phyloP scores from a whole-genome alignment of 176 grass and related monocot species.

The Saccharum officinarum region DNA sequence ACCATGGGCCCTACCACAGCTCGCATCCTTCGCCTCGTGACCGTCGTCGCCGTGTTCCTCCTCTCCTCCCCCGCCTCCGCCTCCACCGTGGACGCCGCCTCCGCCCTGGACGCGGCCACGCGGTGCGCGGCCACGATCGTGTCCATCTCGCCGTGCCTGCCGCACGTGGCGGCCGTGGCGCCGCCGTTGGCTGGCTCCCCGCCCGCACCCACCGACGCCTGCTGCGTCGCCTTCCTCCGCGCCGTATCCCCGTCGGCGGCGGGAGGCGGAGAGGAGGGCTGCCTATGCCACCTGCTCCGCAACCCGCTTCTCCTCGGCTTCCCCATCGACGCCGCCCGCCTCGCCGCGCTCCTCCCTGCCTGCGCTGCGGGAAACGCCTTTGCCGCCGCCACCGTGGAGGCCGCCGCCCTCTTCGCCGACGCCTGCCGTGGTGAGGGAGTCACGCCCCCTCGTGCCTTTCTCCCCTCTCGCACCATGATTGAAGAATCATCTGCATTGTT shows the following conservation, averaged over 20 bases:
- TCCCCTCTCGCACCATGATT: neutral
- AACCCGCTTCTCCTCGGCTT: constrained; percentile 56
- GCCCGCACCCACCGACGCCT: constrained; percentile 31
- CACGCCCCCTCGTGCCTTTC: neutral
- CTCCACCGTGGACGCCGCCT: neutral
- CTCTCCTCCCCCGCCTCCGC: neutral
- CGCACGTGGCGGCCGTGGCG: constrained; percentile 47
- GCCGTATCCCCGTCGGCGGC: constrained; percentile 12
- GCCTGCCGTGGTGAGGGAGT: constrained; percentile 24
- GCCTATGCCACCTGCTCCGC: constrained; percentile 54
- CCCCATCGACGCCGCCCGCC: constrained; percentile 42
- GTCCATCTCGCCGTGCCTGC: constrained; percentile 46
- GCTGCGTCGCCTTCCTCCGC: constrained; percentile 55
- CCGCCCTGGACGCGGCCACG: neutral
- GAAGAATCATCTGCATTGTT: neutral
- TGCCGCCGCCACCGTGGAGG: constrained; percentile 22
- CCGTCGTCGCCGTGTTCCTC: neutral
- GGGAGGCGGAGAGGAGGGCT: constrained; percentile 11
- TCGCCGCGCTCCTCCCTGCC: constrained; percentile 43
- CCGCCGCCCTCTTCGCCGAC: constrained; percentile 17
- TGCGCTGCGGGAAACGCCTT: constrained; percentile 35
- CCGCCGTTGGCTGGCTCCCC: neutral
- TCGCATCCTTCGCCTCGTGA: neutral
- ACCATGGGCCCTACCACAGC: neutral
- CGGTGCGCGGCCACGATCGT: constrained; percentile 35